Evolutionary conservation across 495 filamentous ascomycete genomes (phyloP).

Genomic region (Penicillium chermesinum): DNA sequence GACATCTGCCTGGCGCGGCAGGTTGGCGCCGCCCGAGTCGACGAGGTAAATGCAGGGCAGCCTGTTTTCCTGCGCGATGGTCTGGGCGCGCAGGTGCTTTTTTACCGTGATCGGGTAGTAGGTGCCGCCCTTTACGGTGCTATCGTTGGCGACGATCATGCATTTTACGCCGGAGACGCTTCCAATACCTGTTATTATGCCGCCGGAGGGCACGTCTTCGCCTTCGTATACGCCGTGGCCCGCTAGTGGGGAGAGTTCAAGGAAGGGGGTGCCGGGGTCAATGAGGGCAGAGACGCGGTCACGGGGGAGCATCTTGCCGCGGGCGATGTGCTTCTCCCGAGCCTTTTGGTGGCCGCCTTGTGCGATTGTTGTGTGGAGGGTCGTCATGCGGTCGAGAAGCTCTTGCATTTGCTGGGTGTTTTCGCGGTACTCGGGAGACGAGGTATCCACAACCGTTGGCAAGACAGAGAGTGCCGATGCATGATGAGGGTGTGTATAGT

Average conservation of each 20-base stretch:
- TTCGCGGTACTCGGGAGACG: slow-evolving; percentile 71
- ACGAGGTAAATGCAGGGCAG: slow-evolving; percentile 91
- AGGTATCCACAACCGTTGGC: slow-evolving; percentile 68
- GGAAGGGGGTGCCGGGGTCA: slow-evolving; percentile 83
- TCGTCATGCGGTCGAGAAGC: slow-evolving; percentile 58
- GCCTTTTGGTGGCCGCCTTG: slow-evolving; percentile 79
- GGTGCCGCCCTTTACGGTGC: slow-evolving; percentile 97
- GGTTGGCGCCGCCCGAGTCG: slow-evolving; percentile 92
- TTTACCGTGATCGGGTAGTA: slow-evolving; percentile 98
- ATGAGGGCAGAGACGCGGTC: slow-evolving; percentile 85
- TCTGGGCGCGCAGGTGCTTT: slow-evolving; percentile 93
- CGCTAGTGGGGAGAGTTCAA: slow-evolving; percentile 85
- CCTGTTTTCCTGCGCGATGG: slow-evolving; percentile 82
- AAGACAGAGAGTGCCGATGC: slow-evolving; percentile 72
- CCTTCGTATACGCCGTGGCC: slow-evolving; percentile 82
- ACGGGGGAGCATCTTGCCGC: slow-evolving; percentile 91
- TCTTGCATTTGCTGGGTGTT: slow-evolving; percentile 76
- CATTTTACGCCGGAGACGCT: slow-evolving; percentile 86
- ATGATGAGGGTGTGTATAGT: slow-evolving; percentile 63
- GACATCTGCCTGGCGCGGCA: slow-evolving; percentile 93
- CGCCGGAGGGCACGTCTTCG: slow-evolving; percentile 81
- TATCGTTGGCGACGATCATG: slow-evolving; percentile 95
- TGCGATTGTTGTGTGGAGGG: slow-evolving; percentile 64
- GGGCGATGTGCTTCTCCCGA: slow-evolving; percentile 76
- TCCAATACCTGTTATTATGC: slow-evolving; percentile 90